Evolutionary conservation across 164 flowering plant genomes (phyloP).

Genomic region (Vitis cinerea): DNA sequence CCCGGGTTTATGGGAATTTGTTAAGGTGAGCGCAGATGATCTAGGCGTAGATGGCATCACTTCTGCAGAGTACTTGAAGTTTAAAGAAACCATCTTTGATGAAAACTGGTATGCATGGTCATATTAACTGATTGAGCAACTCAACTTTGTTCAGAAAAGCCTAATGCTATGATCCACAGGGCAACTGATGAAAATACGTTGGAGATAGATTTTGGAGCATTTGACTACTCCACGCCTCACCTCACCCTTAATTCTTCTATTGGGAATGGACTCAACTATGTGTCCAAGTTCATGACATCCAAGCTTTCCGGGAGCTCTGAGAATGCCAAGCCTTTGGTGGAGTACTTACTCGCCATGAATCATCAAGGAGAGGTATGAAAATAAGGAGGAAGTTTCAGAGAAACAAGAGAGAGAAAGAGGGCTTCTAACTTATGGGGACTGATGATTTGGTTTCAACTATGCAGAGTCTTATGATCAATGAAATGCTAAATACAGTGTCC

Average conservation of each 20-base stretch:
- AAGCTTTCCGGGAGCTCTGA: slow-evolving; percentile 35
- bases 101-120: slow-evolving; percentile 70
- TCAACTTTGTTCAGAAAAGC: background rate
- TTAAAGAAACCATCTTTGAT: slow-evolving; percentile 69
- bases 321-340: slow-evolving; percentile 50
- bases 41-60: slow-evolving; percentile 60
- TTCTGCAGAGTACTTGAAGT: slow-evolving; percentile 68
- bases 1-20: slow-evolving; percentile 91
- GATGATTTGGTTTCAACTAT: slow-evolving; percentile 3
- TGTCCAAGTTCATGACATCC: slow-evolving; percentile 62
- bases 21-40: slow-evolving; percentile 72
- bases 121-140: background rate
- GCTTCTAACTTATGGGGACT: no score
- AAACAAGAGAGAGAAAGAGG: no score
- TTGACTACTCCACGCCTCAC: slow-evolving; percentile 56
- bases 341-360: slow-evolving; percentile 52
- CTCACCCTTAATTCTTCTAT: slow-evolving; percentile 70
- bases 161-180: slow-evolving; percentile 44
- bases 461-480: slow-evolving; percentile 84
- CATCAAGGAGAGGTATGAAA: slow-evolving; percentile 71
- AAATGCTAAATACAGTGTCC: slow-evolving; percentile 46
- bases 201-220: slow-evolving; percentile 86
- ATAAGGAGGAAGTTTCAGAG: background rate
- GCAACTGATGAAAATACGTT: slow-evolving; percentile 83
- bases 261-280: slow-evolving; percentile 66